Evolutionary conservation across 257 asterid species (phyloP), one percentile per base, ranked within the genome.

Genomic region (Plantago elongata): DNA sequence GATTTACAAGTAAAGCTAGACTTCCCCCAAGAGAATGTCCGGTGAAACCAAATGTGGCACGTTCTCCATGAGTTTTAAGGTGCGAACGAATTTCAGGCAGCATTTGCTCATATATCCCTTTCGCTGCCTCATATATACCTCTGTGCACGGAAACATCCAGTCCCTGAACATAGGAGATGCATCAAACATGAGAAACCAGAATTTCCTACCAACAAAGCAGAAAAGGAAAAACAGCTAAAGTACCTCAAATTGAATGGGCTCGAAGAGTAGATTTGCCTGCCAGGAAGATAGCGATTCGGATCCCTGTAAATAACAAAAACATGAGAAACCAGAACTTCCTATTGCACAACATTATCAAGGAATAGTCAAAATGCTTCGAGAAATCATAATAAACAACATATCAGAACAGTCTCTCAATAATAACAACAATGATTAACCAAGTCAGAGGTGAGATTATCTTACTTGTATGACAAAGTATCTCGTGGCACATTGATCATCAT

Each of bases 21-120:
- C 99, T 90, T 51, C 96, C 99, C 40, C 99, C 99, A 7, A 93
- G 96, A 6, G 99, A 93, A 76, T 89, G 96, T 45, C 97, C 97
- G 0, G 95, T 89, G 75, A 93, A 93, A 54, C 90, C 96, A 56
- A 89, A 78, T 42, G 61, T 76, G 14, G 97, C 96, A 52, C 74
- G 75, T 10, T 71, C 73, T 9, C 96, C 87, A 3, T 80, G 77
- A 29, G 83, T 65, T 65, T 76, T 69, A 60, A 92, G 76, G 63
- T 92, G 99, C 5, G 72, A 72, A 4, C 62, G 86, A 43, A 93
- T 74, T 77, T 87, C 96, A 14, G 97, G 95, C 74, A 93, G 48
- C 85, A 93, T 85, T 45, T 87, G 97, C 68, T 84, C 92, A 6
- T 87, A 93, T 15, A 84, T 89, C 49, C 96, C 99, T 76, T 90